A percentile compares a stretch with the other conserved stretches of the same genome.
Evolutionary conservation across 2,329 filamentous ascomycete genomes (phyloP).

Genomic region (Metarhizium anisopliae): DNA sequence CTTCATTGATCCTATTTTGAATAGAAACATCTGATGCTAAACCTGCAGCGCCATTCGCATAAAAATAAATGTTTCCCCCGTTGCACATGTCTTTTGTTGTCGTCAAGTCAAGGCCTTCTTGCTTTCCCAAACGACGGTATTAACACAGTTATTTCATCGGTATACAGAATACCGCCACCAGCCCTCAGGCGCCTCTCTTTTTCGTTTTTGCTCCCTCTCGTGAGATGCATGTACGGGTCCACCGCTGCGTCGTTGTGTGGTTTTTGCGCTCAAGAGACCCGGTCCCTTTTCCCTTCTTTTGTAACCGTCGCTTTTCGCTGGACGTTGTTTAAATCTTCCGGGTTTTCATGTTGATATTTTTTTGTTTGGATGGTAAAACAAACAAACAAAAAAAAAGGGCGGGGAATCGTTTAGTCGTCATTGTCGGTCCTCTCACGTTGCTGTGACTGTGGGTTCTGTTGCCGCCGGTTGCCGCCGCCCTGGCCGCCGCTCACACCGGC

Average conservation of each 20-base stretch:
- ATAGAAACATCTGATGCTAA: conserved; percentile 24
- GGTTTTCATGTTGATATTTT: neutral
- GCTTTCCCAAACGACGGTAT: neutral
- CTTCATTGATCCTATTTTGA: conserved; percentile 7
- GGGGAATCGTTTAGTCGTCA: conserved; percentile 36
- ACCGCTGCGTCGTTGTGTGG: neutral
- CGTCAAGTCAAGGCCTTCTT: neutral
- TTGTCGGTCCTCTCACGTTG: conserved; percentile 43
- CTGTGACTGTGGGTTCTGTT: conserved; percentile 16
- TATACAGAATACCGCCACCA: neutral
- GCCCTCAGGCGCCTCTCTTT: conserved; percentile 6
- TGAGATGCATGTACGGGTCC: neutral
- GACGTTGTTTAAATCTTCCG: neutral
- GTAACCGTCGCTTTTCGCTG: no score
- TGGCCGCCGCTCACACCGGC: conserved; percentile 25
- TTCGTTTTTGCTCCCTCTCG: conserved; percentile 4
- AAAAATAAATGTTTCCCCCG: neutral
- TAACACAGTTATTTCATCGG: neutral
- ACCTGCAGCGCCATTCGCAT: conserved; percentile 27
- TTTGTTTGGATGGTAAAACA: neutral
- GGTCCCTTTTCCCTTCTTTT: neutral
- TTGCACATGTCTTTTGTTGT: neutral
- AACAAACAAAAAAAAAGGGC: neutral
- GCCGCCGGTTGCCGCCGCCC: conserved; percentile 21
- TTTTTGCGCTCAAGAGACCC: neutral